Conservation (phyloP, 1,284 basidiomycete species). For the Coniferiporia sulphurascens region DNA sequence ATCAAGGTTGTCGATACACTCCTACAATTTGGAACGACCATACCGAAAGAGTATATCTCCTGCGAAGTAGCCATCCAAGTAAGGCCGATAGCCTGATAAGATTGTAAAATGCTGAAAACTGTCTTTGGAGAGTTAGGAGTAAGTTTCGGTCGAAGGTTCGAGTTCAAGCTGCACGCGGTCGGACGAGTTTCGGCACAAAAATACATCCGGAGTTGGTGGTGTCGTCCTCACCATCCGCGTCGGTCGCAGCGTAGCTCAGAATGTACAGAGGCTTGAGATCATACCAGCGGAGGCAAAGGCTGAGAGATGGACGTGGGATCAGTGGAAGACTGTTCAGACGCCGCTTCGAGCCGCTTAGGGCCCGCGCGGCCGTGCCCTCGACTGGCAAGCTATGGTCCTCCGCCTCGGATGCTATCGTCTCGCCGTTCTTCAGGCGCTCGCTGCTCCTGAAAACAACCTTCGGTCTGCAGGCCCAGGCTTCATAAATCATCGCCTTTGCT, state of each 20-base stretch:
- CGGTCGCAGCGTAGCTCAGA: too few relatives aligned
- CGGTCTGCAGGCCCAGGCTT: too few relatives aligned
- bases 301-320: too few relatives aligned
- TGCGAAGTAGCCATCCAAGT: not conserved
- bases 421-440: too few relatives aligned
- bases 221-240: not conserved
- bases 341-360: not conserved
- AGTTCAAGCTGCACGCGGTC: not conserved
- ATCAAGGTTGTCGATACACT: conserved; percentile 1
- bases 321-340: not conserved
- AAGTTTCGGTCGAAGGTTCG: not conserved
- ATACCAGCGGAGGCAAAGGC: too few relatives aligned
- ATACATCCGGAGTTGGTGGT: not conserved
- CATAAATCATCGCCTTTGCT: too few relatives aligned
- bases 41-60: not conserved
- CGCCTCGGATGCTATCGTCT: too few relatives aligned
- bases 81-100: not conserved
- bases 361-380: not conserved
- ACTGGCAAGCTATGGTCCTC: not conserved
- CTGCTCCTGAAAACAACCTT: too few relatives aligned
- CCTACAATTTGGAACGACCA: not conserved
- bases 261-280: too few relatives aligned
- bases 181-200: not conserved
- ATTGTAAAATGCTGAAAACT: not conserved
- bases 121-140: not conserved